phyloP scores from a whole-genome alignment of 2,329 filamentous ascomycete species.

The Sporothrix mexicana region DNA sequence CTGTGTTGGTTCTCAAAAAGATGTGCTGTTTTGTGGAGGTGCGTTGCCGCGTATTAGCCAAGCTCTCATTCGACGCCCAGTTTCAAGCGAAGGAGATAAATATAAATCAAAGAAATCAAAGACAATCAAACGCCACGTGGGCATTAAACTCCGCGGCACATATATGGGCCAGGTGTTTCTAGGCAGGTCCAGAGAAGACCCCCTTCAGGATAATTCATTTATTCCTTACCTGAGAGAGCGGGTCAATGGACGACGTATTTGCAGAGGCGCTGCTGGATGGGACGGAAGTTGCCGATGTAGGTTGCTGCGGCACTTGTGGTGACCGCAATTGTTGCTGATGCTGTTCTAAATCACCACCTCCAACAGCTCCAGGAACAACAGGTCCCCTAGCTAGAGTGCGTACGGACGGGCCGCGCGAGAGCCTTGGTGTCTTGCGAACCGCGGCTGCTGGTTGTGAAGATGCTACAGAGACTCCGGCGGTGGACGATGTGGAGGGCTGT shows the following conservation, averaged over 20 bases:
- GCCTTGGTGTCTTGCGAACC: slow-evolving; percentile 21
- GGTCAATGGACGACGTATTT: slow-evolving; percentile 41
- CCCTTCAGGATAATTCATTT: background rate
- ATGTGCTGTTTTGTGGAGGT: slow-evolving; percentile 56
- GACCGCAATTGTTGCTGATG: background rate
- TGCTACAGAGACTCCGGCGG: slow-evolving; percentile 4
- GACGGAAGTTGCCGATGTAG: slow-evolving; percentile 29
- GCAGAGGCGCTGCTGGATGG: slow-evolving; percentile 32
- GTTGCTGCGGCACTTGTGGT: background rate
- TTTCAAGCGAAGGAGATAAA: background rate
- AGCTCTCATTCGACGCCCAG: background rate
- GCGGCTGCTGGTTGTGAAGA: background rate
- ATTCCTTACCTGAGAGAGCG: slow-evolving; percentile 42
- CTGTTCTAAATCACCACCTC: background rate
- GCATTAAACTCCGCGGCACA: background rate
- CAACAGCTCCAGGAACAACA: too few species aligned
- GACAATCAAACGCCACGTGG: background rate
- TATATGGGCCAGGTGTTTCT: background rate
- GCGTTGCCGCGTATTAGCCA: slow-evolving; percentile 7
- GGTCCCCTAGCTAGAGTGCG: background rate
- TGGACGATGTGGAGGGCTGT: slow-evolving; percentile 17
- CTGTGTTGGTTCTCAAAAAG: slow-evolving; percentile 70
- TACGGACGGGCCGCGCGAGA: slow-evolving; percentile 23
- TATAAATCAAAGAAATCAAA: background rate
- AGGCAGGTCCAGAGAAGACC: background rate